These are phyloP conservation scores for Pichia eremophila DNA, from an alignment of 805 yeast genomes.

Conservation along the genomic window DNA sequence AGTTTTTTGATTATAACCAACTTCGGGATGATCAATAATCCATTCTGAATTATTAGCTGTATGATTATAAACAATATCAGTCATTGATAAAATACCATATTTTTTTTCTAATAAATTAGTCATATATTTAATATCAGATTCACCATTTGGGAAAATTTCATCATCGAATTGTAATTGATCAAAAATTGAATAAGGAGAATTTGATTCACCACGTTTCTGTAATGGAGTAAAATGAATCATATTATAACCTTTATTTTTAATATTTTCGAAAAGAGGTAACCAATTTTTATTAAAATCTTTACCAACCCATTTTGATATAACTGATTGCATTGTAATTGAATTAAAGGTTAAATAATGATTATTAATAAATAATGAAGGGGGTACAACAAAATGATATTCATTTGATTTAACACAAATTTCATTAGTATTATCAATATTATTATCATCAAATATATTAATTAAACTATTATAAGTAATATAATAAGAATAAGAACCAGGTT, in stretches of 20 bases:
- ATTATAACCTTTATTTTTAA: constrained; percentile 75
- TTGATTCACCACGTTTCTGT: constrained; percentile 79
- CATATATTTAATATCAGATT: constrained; percentile 43
- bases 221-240: constrained; percentile 95
- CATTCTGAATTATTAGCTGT: constrained; percentile 87
- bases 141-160: constrained; percentile 42
- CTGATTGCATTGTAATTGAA: constrained; percentile 71
- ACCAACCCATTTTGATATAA: constrained; percentile 91
- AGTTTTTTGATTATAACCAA: constrained; percentile 76
- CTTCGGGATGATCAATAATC: constrained; percentile 80
- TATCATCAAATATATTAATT: neutral
- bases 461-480: constrained; percentile 48
- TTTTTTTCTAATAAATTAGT: constrained; percentile 41
- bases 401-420: constrained; percentile 38
- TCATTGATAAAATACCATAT: constrained; percentile 61
- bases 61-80: constrained; percentile 92
- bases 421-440: neutral
- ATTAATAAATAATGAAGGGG: constrained; percentile 59
- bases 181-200: constrained; percentile 87
- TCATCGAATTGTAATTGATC: constrained; percentile 81
- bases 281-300: constrained; percentile 42
- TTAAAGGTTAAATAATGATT: constrained; percentile 59
- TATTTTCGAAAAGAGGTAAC: constrained; percentile 53
- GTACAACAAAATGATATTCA: constrained; percentile 65
- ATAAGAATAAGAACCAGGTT: constrained; percentile 76